These are phyloP conservation scores for Boletellus emodensis DNA, from an alignment of 768 basidiomycete species.

Conservation along the genomic window DNA sequence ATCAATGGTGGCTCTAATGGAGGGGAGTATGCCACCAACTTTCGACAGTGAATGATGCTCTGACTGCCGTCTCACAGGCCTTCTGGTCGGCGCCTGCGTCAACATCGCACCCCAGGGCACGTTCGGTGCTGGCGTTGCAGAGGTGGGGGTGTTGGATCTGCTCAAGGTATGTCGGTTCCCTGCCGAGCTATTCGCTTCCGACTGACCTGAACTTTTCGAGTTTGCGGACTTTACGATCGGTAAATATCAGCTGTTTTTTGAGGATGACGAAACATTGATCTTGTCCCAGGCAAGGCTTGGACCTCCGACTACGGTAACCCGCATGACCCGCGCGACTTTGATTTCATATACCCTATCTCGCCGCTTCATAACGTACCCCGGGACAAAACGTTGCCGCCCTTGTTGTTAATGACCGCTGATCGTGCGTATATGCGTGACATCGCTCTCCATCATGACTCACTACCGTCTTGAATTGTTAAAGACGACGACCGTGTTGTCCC, in stretches of 20 bases:
- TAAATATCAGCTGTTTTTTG: constrained; percentile 15
- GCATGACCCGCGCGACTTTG: constrained; percentile 71
- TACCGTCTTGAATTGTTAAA: constrained; percentile 22
- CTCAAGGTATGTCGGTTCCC: constrained; percentile 50
- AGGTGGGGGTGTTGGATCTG: constrained; percentile 79
- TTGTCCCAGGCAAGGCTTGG: constrained; percentile 61
- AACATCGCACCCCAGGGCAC: constrained; percentile 73
- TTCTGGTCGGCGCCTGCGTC: constrained; percentile 81
- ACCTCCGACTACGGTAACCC: constrained; percentile 76
- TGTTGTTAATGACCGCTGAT: constrained; percentile 78
- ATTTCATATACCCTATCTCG: constrained; percentile 78
- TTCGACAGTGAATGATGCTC: background rate
- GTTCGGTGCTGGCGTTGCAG: constrained; percentile 75
- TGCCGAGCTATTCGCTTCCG: background rate
- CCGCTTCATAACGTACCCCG: constrained; percentile 76
- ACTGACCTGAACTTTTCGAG: constrained; percentile 29
- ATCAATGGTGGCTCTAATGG: constrained; percentile 83
- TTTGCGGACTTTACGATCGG: constrained; percentile 78
- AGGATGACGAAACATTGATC: constrained; percentile 8
- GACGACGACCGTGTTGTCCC: constrained; percentile 88
- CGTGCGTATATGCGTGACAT: constrained; percentile 44
- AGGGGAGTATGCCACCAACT: constrained; percentile 38
- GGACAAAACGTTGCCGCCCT: constrained; percentile 58
- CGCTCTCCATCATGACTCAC: constrained; percentile 1
- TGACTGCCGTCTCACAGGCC: constrained; percentile 38